A percentile compares a stretch with the other conserved stretches of the same genome.
Evolutionary conservation across 495 filamentous ascomycete genomes (phyloP).

Genomic region (Amniculicola lignicola): DNA sequence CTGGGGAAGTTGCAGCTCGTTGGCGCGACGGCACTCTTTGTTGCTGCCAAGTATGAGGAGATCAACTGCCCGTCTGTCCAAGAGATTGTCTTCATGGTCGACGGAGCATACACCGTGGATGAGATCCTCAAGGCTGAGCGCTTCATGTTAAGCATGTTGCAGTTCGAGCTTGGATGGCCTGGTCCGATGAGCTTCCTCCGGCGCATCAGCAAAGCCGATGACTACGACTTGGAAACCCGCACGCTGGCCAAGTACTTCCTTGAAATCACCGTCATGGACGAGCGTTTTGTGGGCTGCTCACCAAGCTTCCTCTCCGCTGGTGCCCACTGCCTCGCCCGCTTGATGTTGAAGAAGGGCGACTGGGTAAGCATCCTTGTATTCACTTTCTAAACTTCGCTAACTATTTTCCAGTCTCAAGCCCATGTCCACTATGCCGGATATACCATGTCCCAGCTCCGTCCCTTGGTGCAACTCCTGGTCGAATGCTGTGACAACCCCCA

Average conservation of each 20-base stretch:
- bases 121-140: slow-evolving; percentile 96
- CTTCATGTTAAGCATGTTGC: slow-evolving; percentile 94
- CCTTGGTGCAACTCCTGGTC: slow-evolving; percentile 68
- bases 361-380: slow-evolving; percentile 65
- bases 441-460: slow-evolving; percentile 77
- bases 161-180: slow-evolving; percentile 93
- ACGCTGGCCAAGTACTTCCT: slow-evolving; percentile 98
- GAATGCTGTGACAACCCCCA: slow-evolving; percentile 81
- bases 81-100: slow-evolving; percentile 98
- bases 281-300: slow-evolving; percentile 87
- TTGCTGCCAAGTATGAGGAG: slow-evolving; percentile 97
- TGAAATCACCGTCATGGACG: slow-evolving; percentile 95
- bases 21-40: slow-evolving; percentile 90
- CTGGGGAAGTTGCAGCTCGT: slow-evolving; percentile 93
- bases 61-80: slow-evolving; percentile 92
- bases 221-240: slow-evolving; percentile 92
- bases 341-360: slow-evolving; percentile 81
- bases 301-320: slow-evolving; percentile 89
- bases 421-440: slow-evolving; percentile 93
- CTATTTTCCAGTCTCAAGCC: slow-evolving; percentile 58
- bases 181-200: slow-evolving; percentile 97
- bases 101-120: slow-evolving; percentile 79
- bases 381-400: slow-evolving; percentile 29
- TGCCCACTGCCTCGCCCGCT: slow-evolving; percentile 86
- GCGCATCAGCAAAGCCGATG: slow-evolving; percentile 96